phyloP scores from a whole-genome alignment of 305 asterid species.

The Fraxinus sp. region DNA sequence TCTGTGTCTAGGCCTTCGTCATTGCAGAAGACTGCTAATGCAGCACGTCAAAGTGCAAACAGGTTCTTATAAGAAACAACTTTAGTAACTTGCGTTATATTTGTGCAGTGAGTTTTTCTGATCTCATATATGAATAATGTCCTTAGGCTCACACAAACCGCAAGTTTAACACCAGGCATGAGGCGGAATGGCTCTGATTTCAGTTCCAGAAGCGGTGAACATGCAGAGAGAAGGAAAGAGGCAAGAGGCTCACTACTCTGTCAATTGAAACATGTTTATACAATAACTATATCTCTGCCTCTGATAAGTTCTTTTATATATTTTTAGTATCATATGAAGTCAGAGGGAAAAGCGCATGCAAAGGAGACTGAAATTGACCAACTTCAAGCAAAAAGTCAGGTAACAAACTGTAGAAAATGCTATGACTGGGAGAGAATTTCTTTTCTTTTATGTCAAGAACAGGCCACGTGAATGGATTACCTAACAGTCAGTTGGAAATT shows the following conservation, averaged over 20 bases:
- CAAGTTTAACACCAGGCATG: conserved; percentile 24
- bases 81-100: conserved; percentile 9
- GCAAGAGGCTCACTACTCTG: conserved; percentile 28
- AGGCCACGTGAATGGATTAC: background rate
- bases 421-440: background rate
- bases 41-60: conserved; percentile 36
- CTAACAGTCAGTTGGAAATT: background rate
- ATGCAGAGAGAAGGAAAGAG: conserved; percentile 61
- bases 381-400: conserved; percentile 49
- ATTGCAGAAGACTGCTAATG: conserved; percentile 28
- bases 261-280: background rate
- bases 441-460: background rate
- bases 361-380: conserved; percentile 49
- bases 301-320: background rate
- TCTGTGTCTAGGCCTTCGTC: conserved; percentile 31
- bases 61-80: conserved; percentile 41
- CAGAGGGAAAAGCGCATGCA: conserved; percentile 46
- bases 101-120: background rate
- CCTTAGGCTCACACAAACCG: conserved; percentile 41
- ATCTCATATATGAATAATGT: conserved; percentile 18
- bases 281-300: background rate
- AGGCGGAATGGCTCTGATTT: conserved; percentile 42
- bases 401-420: conserved; percentile 15
- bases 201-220: conserved; percentile 46
- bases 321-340: conserved; percentile 42